Conservation (phyloP, 163 green algal genomes). For the Prototheca wickerhamii region DNA sequence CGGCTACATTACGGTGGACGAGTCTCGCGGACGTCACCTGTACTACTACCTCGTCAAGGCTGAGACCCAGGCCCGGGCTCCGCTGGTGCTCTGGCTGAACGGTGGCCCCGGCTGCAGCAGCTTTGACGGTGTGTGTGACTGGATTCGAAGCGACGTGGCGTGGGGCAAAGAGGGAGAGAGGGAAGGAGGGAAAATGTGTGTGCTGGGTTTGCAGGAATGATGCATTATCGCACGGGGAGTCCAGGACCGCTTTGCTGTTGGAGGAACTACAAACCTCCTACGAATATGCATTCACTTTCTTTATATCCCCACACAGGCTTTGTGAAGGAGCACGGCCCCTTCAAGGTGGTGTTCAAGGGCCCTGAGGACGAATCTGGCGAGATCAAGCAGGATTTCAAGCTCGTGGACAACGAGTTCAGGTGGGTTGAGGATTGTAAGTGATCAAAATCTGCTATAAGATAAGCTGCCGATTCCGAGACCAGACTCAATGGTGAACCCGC, state of each 20-base stretch:
- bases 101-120: slow-evolving; percentile 61
- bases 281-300: too few species aligned
- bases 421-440: too few species aligned
- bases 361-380: slow-evolving; percentile 11
- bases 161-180: too few species aligned
- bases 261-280: too few species aligned
- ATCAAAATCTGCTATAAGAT: too few species aligned
- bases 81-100: slow-evolving; percentile 65
- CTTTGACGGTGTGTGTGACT: slow-evolving; percentile 53
- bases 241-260: too few species aligned
- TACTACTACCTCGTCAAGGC: slow-evolving; percentile 46
- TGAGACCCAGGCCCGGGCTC: slow-evolving; percentile 20
- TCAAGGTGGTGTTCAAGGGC: slow-evolving; percentile 29
- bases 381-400: slow-evolving; percentile 8
- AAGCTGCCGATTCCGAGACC: too few species aligned
- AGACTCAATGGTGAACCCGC: too few species aligned
- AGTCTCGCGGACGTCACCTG: slow-evolving; percentile 16
- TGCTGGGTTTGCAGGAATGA: too few species aligned
- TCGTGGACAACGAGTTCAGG: slow-evolving; percentile 38
- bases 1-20: slow-evolving; percentile 38
- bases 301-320: slow-evolving; percentile 30
- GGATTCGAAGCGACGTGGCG: too few species aligned
- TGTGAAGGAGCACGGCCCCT: slow-evolving; percentile 57
- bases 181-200: too few species aligned
- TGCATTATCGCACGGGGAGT: too few species aligned